Percentiles rank a stretch among this genome's conserved stretches.
These are phyloP conservation scores for Panaeolus cyanescens DNA, from an alignment of 768 basidiomycete species.

Conservation along the genomic window DNA sequence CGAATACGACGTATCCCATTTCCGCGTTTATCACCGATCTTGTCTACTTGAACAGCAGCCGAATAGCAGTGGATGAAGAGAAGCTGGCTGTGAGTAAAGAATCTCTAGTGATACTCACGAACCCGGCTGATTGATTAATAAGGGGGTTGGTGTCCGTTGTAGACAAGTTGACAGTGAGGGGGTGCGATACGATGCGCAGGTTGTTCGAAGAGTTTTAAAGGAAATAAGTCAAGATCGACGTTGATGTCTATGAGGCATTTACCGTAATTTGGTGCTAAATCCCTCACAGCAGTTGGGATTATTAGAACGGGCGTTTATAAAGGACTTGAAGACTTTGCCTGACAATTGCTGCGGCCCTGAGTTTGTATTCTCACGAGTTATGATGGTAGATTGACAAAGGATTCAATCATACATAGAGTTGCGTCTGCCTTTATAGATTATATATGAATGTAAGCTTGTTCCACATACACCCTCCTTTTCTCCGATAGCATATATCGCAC, in stretches of 20 bases:
- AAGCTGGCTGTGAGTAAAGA: constrained; percentile 58
- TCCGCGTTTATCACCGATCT: constrained; percentile 87
- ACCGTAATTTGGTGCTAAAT: neutral
- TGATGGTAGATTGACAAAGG: no score
- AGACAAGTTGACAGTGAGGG: constrained; percentile 40
- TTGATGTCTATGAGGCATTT: neutral
- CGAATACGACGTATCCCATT: constrained; percentile 64
- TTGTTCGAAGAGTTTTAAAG: neutral
- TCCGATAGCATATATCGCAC: neutral
- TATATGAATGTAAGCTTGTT: neutral
- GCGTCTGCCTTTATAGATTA: neutral
- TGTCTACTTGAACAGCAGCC: constrained; percentile 68
- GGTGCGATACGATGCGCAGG: neutral
- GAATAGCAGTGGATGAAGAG: constrained; percentile 61
- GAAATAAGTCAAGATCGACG: neutral
- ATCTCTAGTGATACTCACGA: constrained; percentile 1
- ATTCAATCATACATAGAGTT: neutral
- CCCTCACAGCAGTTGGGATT: neutral
- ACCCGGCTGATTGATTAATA: no score
- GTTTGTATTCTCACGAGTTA: neutral
- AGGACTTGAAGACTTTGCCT: no score
- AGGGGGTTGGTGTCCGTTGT: constrained; percentile 65
- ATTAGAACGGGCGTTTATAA: neutral
- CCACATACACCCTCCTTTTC: neutral
- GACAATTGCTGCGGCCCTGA: neutral